phyloP scores from a whole-genome alignment of 2,329 filamentous ascomycete species.

The Fusarium austroafricanum region DNA sequence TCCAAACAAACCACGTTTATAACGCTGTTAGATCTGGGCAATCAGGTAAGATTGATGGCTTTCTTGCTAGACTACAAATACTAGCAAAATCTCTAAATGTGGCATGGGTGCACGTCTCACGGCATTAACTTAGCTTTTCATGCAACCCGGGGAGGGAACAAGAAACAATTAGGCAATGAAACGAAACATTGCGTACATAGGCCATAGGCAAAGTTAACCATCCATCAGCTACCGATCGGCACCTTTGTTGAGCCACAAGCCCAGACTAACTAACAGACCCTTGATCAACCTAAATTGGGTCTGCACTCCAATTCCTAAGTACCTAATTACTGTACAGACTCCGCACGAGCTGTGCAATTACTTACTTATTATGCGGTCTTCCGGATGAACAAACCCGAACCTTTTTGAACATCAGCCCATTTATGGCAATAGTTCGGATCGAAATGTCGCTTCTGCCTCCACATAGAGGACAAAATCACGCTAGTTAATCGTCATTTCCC shows the following conservation, averaged over 20 bases:
- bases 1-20: not conserved
- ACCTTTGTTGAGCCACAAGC: conserved; percentile 31
- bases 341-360: conserved; percentile 20
- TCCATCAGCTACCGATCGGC: conserved; percentile 39
- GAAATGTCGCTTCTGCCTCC: conserved; percentile 37
- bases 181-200: conserved; percentile 43
- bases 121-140: conserved; percentile 12
- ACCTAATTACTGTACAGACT: conserved; percentile 2
- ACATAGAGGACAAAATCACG: conserved; percentile 26
- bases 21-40: conserved; percentile 3
- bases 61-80: not conserved
- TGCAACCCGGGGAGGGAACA: conserved; percentile 27
- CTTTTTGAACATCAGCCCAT: conserved; percentile 40
- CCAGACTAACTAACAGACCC: conserved; percentile 16
- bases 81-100: conserved; percentile 6
- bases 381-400: conserved; percentile 25
- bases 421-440: conserved; percentile 32
- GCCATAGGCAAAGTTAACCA: no score
- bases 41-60: not conserved
- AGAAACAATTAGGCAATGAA: conserved; percentile 45
- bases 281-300: conserved; percentile 15
- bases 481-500: conserved; percentile 45
- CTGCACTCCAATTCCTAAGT: conserved; percentile 23
- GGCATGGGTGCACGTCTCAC: not conserved
- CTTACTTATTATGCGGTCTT: not conserved